phyloP scores from a whole-genome alignment of 257 asterid species.

The Nicotiana undulata region DNA sequence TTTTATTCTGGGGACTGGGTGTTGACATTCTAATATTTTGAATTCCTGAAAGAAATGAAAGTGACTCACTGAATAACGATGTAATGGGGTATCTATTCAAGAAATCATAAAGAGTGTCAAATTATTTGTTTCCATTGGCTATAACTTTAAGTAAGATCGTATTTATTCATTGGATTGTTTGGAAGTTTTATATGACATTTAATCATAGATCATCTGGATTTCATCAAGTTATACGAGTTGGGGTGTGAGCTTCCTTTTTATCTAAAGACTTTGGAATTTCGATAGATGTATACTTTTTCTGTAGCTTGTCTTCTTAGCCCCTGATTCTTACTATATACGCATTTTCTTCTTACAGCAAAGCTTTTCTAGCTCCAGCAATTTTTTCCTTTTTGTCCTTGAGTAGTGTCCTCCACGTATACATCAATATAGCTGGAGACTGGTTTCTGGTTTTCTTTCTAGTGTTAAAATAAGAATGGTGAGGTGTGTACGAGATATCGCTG shows the following conservation, averaged over 20 bases:
- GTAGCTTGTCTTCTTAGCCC: not conserved
- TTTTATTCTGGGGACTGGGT: not conserved
- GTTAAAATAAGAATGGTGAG: not conserved
- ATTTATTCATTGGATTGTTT: not conserved
- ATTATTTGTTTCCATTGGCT: not conserved
- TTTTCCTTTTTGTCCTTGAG: not conserved
- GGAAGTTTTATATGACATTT: not conserved
- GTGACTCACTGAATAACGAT: not conserved
- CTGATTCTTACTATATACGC: not conserved
- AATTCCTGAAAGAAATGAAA: not conserved
- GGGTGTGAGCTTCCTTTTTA: not conserved
- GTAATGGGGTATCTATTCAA: not conserved
- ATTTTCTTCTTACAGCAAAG: not conserved
- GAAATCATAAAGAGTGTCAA: not conserved
- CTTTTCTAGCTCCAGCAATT: not conserved
- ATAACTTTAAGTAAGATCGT: not conserved
- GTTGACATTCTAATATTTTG: not conserved
- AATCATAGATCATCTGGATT: not conserved
- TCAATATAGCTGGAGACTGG: not conserved
- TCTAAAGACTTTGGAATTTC: not conserved
- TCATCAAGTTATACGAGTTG: not conserved
- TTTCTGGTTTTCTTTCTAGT: not conserved
- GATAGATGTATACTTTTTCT: not conserved
- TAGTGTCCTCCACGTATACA: not conserved
- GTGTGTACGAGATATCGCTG: not conserved